Conservation (phyloP, 495 filamentous ascomycete genomes). For the Neurospora africana region DNA sequence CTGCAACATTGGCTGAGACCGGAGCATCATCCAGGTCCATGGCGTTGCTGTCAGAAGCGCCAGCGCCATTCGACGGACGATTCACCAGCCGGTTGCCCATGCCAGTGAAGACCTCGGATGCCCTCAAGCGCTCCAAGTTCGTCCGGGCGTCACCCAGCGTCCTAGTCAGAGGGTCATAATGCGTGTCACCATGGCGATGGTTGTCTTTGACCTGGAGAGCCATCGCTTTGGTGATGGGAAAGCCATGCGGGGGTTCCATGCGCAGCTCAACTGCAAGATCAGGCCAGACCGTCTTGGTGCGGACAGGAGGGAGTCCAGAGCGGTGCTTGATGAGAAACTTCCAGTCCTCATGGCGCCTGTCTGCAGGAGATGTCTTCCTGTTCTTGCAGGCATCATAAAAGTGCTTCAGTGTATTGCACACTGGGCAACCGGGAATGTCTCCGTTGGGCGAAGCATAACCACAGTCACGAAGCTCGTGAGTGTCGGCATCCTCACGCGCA, state of each 20-base stretch:
- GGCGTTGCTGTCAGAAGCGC: not conserved
- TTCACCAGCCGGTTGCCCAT: not conserved
- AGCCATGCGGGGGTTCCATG: not conserved
- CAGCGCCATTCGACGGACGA: not conserved
- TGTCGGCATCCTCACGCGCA: no score
- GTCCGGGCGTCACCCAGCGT: not conserved
- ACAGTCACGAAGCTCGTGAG: not conserved
- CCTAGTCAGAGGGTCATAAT: not conserved
- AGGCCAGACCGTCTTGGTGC: not conserved
- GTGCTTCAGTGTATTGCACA: not conserved
- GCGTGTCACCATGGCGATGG: not conserved
- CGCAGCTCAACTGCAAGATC: not conserved
- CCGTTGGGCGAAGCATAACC: not conserved
- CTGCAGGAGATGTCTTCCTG: not conserved
- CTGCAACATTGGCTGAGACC: not conserved
- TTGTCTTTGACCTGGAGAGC: not conserved
- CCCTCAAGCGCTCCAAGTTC: not conserved
- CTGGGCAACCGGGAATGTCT: not conserved
- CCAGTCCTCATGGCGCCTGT: not conserved
- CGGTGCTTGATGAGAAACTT: not conserved
- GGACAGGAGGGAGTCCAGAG: not conserved
- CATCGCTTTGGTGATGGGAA: not conserved
- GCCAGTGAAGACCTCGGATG: not conserved
- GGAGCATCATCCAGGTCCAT: not conserved
- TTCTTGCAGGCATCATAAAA: not conserved